phyloP scores from a whole-genome alignment of 768 basidiomycete species.

The Mycena polygramma region DNA sequence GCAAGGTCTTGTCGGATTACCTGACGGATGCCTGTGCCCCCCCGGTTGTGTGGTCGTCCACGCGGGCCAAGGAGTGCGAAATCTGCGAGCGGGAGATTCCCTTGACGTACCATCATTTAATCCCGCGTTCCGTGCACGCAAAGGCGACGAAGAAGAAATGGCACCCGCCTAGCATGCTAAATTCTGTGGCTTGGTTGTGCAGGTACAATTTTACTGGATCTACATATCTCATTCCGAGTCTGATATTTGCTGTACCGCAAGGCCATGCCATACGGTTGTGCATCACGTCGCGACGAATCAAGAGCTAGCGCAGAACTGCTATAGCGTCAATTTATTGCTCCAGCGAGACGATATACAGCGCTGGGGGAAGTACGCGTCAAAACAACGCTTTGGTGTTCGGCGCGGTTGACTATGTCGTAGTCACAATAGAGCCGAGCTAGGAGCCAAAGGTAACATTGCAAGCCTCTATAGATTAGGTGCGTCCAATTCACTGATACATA shows the following conservation, averaged over 20 bases:
- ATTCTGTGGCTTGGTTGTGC: constrained; percentile 74
- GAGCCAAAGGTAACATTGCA: no score
- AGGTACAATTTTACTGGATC: constrained; percentile 46
- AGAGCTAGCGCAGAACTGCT: constrained; percentile 62
- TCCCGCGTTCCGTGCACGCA: constrained; percentile 65
- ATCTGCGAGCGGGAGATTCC: constrained; percentile 70
- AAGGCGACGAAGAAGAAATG: constrained; percentile 71
- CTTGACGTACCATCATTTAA: constrained; percentile 73
- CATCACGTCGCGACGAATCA: constrained; percentile 65
- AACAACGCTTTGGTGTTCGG: constrained; percentile 29
- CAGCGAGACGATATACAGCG: constrained; percentile 67
- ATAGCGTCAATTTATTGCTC: constrained; percentile 64
- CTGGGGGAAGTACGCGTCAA: constrained; percentile 60
- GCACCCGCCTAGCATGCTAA: constrained; percentile 66
- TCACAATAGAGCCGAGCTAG: no score
- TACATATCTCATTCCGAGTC: no score
- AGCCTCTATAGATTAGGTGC: no score
- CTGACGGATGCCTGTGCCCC: constrained; percentile 61
- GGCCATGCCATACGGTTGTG: constrained; percentile 66
- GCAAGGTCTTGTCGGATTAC: constrained; percentile 57
- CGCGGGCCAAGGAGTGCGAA: constrained; percentile 68
- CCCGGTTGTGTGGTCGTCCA: constrained; percentile 65
- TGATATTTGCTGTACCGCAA: constrained; percentile 38
- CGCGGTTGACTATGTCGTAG: constrained; percentile 25
- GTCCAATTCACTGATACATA: no score